Evolutionary conservation across 2,329 filamentous ascomycete genomes (phyloP), one percentile per base, ranked within the genome.

Genomic region (Aspergillus sergii): DNA sequence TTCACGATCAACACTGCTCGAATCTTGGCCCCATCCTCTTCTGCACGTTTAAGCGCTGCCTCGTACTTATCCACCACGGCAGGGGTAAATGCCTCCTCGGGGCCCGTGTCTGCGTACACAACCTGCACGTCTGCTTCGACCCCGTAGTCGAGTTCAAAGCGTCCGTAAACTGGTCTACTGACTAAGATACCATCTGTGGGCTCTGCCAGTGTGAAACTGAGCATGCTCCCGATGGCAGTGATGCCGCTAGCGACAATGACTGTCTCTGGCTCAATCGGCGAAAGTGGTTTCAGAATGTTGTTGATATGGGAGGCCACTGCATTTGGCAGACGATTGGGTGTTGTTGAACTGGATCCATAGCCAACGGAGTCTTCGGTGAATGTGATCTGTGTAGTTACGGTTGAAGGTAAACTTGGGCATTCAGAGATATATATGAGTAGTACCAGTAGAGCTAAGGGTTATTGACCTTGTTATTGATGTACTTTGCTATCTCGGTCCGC

Each of bases 91-190:
- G 74, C 75, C 63, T 83, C 79, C 1, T 75, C 68, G 2, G 63
- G 63, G 6, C 70, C 64, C 28, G 79, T 81, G 26, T 78, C 67
- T 1, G 78, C 75, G 62, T 78, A 80, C 1, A 82, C 72, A 23
- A 78, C 73, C 58, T 77, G 67, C 7, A 81, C 69, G 1, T 72
- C 76, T 0, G 82, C 78, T 57, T 81, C 79, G 21, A 79, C 77
- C 0, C 79, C 79, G 51, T 85, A 82, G 67, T 86, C 84, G 1
- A 79, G 70, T 26, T 80, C 76, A 59, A 86, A 86, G 19, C 80
- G 76, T 21, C 80, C 79, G 61, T 86, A 86, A 8, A 80, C 75
- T 0, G 84, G 83, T 16, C 79, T 72, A 34, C 74, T 78, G 2
- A 83, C 71, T 12, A 86, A 66, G 23, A 86, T 78, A 1, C 77